Evolutionary conservation across 139 green algal species (phyloP), one percentile per base, ranked within the genome.

Genomic region (Tetraselmis striata): DNA sequence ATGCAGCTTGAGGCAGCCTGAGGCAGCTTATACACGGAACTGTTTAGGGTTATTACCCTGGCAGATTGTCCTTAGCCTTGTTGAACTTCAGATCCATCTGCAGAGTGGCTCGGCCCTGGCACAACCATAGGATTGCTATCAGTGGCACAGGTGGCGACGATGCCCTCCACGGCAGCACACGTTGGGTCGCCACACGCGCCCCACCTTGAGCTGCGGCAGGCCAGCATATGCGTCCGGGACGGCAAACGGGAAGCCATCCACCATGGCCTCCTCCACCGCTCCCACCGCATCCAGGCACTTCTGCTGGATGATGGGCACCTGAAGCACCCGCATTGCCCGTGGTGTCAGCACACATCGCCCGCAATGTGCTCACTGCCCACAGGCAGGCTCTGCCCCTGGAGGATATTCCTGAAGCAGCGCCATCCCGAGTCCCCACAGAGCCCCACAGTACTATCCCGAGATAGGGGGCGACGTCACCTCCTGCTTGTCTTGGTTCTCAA

Each of bases 211-310:
- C 87, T 95, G 91, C 26, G 96, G 96, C 81, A 96, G 87, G 83
- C 92, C 86, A 1, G 84, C 86, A 81, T 98, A 99, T 83, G 98
- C 86, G 25, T 82, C 76, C 1, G 97, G 96, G 30, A 99, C 92
- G 78, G 93, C 74, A 77, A 96, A 99, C 78, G 95, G 94, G 88
- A 98, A 98, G 18, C 88, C 92, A 82, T 93, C 90, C 26, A 99
- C 93, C 95, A 99, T 98, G 31, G 92, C 88, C 89, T 98, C 92
- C 89, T 99, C 94, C n/a, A 97, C 90, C 1, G 82, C 29, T 23
- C 92, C 89, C 24, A 99, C 94, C 79, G 93, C 93, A 27, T 84
- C 83, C 76, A 99, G 90, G 24, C 89, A 87, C 87, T 98, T 89
- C 81, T 96, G 92, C 90, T 98, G 94, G 81, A 92, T 90, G 28